Percentiles rank a stretch among this genome's conserved stretches.
Evolutionary conservation across 768 basidiomycete genomes (phyloP).

Genomic region (Pisolithus tinctorius): DNA sequence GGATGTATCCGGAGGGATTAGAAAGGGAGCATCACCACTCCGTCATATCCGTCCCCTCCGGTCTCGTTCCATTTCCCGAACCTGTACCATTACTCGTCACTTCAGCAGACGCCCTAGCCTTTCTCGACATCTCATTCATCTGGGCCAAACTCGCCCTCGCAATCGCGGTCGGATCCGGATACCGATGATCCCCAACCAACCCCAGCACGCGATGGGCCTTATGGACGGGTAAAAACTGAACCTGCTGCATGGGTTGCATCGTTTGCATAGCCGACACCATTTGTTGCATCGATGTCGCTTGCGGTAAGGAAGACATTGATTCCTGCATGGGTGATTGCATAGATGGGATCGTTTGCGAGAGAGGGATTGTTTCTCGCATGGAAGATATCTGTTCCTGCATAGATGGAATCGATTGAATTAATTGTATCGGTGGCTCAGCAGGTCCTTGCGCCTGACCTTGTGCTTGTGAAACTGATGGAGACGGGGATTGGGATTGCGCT

Average conservation of each 20-base stretch:
- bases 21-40: constrained; percentile 21
- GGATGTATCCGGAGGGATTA: constrained; percentile 17
- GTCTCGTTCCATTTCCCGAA: not conserved
- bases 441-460: not conserved
- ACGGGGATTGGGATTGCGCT: not conserved
- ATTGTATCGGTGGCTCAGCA: not conserved
- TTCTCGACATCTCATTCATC: constrained; percentile 72
- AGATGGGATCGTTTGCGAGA: no score
- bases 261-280: not conserved
- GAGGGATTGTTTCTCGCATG: no score
- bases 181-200: constrained; percentile 24
- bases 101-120: constrained; percentile 36
- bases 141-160: constrained; percentile 66
- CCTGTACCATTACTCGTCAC: no score
- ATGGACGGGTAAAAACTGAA: constrained; percentile 48
- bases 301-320: not conserved
- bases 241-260: constrained; percentile 4
- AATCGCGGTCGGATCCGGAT: constrained; percentile 43
- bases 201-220: constrained; percentile 49
- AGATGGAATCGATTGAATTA: not conserved
- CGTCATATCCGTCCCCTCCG: constrained; percentile 15
- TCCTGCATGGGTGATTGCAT: not conserved
- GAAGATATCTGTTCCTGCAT: not conserved
- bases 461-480: not conserved
- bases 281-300: not conserved